A percentile compares a stretch with the other conserved stretches of the same genome.
phyloP scores from a whole-genome alignment of 2,329 filamentous ascomycete genomes.

The Fusarium tanahbumbuense region DNA sequence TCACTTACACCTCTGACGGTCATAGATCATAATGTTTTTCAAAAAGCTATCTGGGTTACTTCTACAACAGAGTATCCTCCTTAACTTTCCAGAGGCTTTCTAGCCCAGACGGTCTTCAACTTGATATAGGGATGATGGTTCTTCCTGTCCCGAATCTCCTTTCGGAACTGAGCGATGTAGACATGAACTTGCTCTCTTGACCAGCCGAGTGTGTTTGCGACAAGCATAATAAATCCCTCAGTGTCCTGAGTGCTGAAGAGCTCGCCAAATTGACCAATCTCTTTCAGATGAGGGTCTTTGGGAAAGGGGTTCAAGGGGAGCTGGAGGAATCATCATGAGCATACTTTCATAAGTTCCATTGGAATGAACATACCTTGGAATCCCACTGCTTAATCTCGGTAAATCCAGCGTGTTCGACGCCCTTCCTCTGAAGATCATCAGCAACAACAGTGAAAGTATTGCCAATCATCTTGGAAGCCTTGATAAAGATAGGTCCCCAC shows the following conservation, averaged over 20 bases:
- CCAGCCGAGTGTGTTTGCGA: conserved; percentile 36
- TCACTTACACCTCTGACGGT: too few relatives aligned
- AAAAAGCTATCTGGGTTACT: too few relatives aligned
- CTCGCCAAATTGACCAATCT: conserved; percentile 37
- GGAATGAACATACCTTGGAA: conserved; percentile 15
- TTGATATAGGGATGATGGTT: conserved; percentile 30
- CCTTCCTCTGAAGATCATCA: conserved; percentile 20
- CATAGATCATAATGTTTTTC: too few relatives aligned
- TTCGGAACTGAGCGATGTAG: conserved; percentile 29
- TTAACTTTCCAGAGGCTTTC: conserved; percentile 2
- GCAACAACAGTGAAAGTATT: conserved; percentile 35
- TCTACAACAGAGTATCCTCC: too few relatives aligned
- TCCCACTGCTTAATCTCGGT: conserved; percentile 34
- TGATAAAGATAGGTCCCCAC: conserved; percentile 34
- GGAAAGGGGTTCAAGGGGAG: conserved; percentile 31
- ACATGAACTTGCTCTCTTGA: conserved; percentile 19
- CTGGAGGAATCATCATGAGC: too few relatives aligned
- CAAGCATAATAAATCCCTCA: conserved; percentile 31
- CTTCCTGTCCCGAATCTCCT: conserved; percentile 23
- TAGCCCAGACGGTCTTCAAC: conserved; percentile 13
- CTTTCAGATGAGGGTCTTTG: conserved; percentile 32
- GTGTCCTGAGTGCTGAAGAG: conserved; percentile 36
- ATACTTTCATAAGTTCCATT: too few relatives aligned
- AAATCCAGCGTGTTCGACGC: conserved; percentile 26
- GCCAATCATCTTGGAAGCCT: conserved; percentile 26